Conservation (phyloP, 768 basidiomycete genomes). For the Mycena crocata region DNA sequence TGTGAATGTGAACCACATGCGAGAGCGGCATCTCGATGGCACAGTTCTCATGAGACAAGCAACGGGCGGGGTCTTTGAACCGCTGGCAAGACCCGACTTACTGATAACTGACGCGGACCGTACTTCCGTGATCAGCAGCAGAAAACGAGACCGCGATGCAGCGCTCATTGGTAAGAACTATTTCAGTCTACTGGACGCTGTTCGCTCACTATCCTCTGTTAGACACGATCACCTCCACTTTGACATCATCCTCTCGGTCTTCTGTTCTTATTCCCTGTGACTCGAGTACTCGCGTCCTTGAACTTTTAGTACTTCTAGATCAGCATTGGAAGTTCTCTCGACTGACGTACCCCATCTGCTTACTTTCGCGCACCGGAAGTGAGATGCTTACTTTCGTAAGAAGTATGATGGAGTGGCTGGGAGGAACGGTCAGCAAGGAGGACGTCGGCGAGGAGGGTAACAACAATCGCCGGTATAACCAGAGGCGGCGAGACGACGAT, state of each 20-base stretch:
- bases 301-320: constrained; percentile 94
- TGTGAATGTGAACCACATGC: constrained; percentile 95
- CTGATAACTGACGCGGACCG: constrained; percentile 94
- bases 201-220: constrained; percentile 25
- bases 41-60: constrained; percentile 85
- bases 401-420: constrained; percentile 99
- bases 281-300: constrained; percentile 93
- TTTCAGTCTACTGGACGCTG: constrained; percentile 1
- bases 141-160: constrained; percentile 90
- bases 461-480: constrained; percentile 60
- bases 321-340: constrained; percentile 96
- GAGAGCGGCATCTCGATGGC: constrained; percentile 94
- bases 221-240: constrained; percentile 92
- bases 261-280: constrained; percentile 94
- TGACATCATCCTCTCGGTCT: constrained; percentile 70
- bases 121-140: constrained; percentile 83
- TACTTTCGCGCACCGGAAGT: constrained; percentile 89
- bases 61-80: constrained; percentile 86
- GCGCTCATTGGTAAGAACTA: constrained; percentile 80
- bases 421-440: constrained; percentile 93
- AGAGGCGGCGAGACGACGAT: constrained; percentile 73
- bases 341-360: constrained; percentile 88
- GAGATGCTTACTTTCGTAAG: constrained; percentile 95
- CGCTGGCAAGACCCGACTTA: constrained; percentile 89
- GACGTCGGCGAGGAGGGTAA: constrained; percentile 86